Evolutionary conservation across 169 alveolate genomes (phyloP).

Genomic region (Babesia caballi): DNA sequence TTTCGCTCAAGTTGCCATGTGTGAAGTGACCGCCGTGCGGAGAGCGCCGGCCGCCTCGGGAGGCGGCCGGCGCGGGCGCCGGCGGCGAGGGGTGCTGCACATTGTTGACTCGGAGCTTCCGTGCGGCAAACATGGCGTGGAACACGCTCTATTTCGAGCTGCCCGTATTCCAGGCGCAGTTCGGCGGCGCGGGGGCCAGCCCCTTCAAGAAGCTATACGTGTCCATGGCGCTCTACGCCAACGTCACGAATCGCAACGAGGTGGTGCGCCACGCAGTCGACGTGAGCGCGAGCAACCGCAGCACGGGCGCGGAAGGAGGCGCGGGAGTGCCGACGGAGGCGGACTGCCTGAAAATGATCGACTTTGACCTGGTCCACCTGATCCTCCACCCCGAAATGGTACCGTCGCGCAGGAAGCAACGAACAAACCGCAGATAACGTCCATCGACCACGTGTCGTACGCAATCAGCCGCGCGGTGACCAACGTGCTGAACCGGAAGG

Average conservation of each 20-base stretch:
- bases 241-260: slow-evolving; percentile 30
- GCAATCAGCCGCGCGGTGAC: slow-evolving; percentile 50
- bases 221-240: slow-evolving; percentile 28
- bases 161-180: slow-evolving; percentile 19
- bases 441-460: slow-evolving; percentile 41
- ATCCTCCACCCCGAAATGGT: slow-evolving; percentile 53
- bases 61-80: too few species aligned
- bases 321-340: not conserved
- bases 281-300: not conserved
- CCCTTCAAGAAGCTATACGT: slow-evolving; percentile 48
- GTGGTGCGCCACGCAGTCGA: slow-evolving; percentile 30
- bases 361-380: slow-evolving; percentile 31
- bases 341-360: slow-evolving; percentile 1
- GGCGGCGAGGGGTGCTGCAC: too few species aligned
- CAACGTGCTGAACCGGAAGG: slow-evolving; percentile 47
- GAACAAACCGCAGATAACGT: slow-evolving; percentile 15
- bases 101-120: not conserved
- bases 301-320: not conserved
- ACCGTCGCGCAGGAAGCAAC: not conserved
- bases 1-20: not conserved
- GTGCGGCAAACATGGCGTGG: not conserved
- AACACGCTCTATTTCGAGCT: not conserved
- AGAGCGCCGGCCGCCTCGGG: too few species aligned
- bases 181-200: not conserved
- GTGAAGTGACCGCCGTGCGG: too few species aligned